Percentiles rank a stretch among this genome's conserved stretches.
Conservation (phyloP, 306 rosid genomes). For the Rubus idaeus region DNA sequence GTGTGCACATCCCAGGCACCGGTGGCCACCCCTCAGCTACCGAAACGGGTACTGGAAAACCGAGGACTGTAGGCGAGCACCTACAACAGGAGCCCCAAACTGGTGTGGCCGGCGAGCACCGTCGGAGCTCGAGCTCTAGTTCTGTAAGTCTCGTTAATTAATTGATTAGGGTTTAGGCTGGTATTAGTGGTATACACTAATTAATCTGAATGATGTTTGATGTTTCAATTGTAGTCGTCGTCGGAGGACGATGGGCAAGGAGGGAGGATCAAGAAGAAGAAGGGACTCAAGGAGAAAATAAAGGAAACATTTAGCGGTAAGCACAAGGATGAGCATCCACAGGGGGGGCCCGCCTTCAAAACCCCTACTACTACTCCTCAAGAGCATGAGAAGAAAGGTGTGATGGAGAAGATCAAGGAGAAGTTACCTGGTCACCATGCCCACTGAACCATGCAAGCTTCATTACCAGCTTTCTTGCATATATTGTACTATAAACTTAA, state of each 20-base stretch:
- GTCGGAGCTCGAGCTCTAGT: constrained; percentile 61
- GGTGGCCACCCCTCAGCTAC: too few relatives aligned
- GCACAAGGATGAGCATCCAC: constrained; percentile 15
- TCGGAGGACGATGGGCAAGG: constrained; percentile 69
- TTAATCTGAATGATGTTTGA: neutral
- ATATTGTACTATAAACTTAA: neutral
- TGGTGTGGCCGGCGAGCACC: constrained; percentile 16
- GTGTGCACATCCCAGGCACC: neutral
- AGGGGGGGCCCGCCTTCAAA: neutral
- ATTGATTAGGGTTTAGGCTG: neutral
- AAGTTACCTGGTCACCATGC: constrained; percentile 72
- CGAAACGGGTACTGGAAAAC: neutral
- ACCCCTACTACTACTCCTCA: constrained; percentile 11
- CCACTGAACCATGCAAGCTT: neutral
- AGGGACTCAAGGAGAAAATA: constrained; percentile 56
- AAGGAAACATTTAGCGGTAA: constrained; percentile 53
- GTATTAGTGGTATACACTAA: too few relatives aligned
- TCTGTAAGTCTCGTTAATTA: constrained; percentile 32
- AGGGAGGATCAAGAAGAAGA: constrained; percentile 61
- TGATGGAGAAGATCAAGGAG: constrained; percentile 73
- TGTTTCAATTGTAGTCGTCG: neutral
- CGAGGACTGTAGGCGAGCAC: constrained; percentile 6
- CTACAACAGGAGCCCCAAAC: constrained; percentile 13
- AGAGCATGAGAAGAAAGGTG: constrained; percentile 57
- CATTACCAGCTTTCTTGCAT: neutral